phyloP scores from a whole-genome alignment of 805 yeast genomes.

The Naumovozyma baii region DNA sequence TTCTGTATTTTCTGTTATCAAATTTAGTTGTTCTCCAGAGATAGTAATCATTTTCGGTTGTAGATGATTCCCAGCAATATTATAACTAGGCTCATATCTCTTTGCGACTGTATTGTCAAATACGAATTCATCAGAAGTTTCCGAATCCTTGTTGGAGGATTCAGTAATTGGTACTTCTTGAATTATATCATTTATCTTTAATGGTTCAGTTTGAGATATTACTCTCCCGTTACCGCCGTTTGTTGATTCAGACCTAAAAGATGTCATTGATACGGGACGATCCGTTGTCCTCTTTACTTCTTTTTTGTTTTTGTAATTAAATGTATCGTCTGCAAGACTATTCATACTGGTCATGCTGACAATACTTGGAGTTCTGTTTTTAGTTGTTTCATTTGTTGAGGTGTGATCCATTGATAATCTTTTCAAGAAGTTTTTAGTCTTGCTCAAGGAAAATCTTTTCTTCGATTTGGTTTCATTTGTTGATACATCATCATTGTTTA shows the following conservation, averaged over 20 bases:
- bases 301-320: conserved; percentile 3
- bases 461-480: not conserved
- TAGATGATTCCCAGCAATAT: conserved; percentile 1
- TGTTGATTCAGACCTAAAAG: not conserved
- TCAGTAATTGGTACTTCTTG: no score
- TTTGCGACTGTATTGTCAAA: conserved; percentile 14
- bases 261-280: not conserved
- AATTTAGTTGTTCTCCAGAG: conserved; percentile 51
- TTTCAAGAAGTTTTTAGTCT: not conserved
- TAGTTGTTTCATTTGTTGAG: not conserved
- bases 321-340: conserved; percentile 7
- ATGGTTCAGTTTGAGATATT: no score
- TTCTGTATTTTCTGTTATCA: conserved; percentile 49
- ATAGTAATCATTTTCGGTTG: conserved; percentile 29
- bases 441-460: not conserved
- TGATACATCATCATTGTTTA: not conserved
- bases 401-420: not conserved
- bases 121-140: conserved; percentile 16
- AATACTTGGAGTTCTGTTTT: conserved; percentile 7
- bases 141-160: no score
- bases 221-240: not conserved
- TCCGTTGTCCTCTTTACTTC: not conserved
- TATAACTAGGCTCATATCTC: conserved; percentile 10
- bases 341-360: conserved; percentile 8
- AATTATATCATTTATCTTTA: no score